These are phyloP conservation scores for Nakazawaea siamensis DNA, from an alignment of 805 yeast species.

Conservation along the genomic window DNA sequence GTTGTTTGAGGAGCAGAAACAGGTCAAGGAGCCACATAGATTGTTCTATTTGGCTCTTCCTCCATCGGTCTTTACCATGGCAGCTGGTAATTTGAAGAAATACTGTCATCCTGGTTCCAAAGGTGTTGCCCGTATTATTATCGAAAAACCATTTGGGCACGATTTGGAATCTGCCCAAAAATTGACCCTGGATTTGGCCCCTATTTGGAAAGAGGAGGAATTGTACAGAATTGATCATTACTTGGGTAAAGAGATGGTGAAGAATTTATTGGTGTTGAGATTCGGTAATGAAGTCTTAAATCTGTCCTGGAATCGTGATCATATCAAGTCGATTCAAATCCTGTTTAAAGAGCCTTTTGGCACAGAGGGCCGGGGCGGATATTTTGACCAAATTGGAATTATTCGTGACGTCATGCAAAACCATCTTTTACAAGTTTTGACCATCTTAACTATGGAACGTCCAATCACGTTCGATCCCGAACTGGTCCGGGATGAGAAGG, in stretches of 20 bases:
- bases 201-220: slow-evolving; percentile 86
- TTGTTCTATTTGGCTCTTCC: slow-evolving; percentile 91
- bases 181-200: slow-evolving; percentile 70
- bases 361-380: slow-evolving; percentile 98
- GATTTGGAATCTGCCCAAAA: slow-evolving; percentile 75
- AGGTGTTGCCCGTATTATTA: slow-evolving; percentile 75
- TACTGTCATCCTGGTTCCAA: slow-evolving; percentile 46
- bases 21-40: slow-evolving; percentile 55
- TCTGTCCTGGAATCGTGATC: slow-evolving; percentile 84
- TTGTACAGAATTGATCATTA: slow-evolving; percentile 95
- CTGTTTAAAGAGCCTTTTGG: slow-evolving; percentile 98
- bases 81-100: slow-evolving; percentile 65
- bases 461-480: slow-evolving; percentile 90
- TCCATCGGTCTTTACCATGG: slow-evolving; percentile 81
- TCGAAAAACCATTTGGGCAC: slow-evolving; percentile 96
- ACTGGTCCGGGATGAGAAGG: slow-evolving; percentile 93
- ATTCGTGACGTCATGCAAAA: slow-evolving; percentile 98
- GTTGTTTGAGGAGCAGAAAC: slow-evolving; percentile 44
- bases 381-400: slow-evolving; percentile 91
- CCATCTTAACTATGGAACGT: slow-evolving; percentile 90
- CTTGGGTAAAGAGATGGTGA: slow-evolving; percentile 96
- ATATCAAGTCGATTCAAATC: slow-evolving; percentile 74
- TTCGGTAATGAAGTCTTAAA: slow-evolving; percentile 84
- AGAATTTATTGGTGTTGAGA: slow-evolving; percentile 80
- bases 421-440: slow-evolving; percentile 88